A percentile compares a stretch with the other conserved stretches of the same genome.
These are phyloP conservation scores for Sporobolomyces roseus DNA, from an alignment of 768 basidiomycete genomes.

Conservation along the genomic window DNA sequence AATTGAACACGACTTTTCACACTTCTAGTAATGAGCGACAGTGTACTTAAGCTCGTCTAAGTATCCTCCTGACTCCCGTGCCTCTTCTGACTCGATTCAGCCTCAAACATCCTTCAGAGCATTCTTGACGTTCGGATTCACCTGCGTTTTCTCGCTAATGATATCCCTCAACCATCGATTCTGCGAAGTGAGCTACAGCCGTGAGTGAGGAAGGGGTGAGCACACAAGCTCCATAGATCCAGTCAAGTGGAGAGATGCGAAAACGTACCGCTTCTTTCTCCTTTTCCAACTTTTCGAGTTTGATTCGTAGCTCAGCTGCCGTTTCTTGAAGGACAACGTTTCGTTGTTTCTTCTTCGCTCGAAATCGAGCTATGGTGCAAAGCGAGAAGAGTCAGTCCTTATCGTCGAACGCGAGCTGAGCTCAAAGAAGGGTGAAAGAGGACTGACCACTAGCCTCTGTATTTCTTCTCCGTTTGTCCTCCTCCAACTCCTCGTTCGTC, in stretches of 20 bases:
- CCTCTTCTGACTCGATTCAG: no score
- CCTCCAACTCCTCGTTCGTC: conserved; percentile 29
- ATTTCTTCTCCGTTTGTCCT: conserved; percentile 37
- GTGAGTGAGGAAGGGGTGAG: neutral
- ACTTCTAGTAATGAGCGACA: no score
- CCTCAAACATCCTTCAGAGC: no score
- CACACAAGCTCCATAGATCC: neutral
- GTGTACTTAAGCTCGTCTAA: no score
- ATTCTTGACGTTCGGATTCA: neutral
- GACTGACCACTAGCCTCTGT: conserved; percentile 35
- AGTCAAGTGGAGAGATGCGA: neutral
- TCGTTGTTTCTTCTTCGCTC: conserved; percentile 34
- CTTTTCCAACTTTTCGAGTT: conserved; percentile 19
- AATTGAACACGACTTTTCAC: no score
- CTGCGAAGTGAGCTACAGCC: conserved; percentile 17
- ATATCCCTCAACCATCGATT: conserved; percentile 37
- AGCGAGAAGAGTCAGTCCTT: neutral
- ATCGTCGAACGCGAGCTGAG: neutral
- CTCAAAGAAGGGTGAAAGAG: neutral
- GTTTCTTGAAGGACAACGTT: conserved; percentile 21
- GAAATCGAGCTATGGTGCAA: conserved; percentile 19
- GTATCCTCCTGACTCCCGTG: no score
- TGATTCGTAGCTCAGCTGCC: conserved; percentile 11
- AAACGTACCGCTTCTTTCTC: conserved; percentile 30
- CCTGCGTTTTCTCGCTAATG: conserved; percentile 28